These are phyloP conservation scores for Lodderomyces jiufengensis DNA, from an alignment of 1,139 yeast species.

Conservation along the genomic window DNA sequence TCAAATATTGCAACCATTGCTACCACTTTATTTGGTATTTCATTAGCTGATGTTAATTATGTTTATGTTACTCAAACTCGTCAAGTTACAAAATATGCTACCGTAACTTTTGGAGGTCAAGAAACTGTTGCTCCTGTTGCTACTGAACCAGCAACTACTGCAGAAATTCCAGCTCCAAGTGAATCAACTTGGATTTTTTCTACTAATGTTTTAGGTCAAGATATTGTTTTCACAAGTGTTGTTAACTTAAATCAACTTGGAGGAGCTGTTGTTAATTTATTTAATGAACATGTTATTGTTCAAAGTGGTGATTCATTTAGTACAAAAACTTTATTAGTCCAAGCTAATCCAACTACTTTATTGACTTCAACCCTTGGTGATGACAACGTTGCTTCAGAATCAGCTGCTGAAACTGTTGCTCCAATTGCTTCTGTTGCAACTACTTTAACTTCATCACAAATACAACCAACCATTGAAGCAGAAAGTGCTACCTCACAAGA, in stretches of 20 bases:
- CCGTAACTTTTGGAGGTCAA: constrained; percentile 7
- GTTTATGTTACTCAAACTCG: constrained; percentile 26
- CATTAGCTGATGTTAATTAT: constrained; percentile 20
- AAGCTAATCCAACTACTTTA: constrained; percentile 10
- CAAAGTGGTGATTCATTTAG: constrained; percentile 9
- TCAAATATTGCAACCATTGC: constrained; percentile 9
- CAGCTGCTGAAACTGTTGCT: constrained; percentile 14
- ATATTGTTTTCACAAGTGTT: constrained; percentile 11
- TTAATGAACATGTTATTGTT: constrained; percentile 8
- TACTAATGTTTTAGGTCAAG: constrained; percentile 11
- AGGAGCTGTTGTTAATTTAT: constrained; percentile 5
- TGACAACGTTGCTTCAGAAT: constrained; percentile 5
- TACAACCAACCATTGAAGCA: constrained; percentile 1
- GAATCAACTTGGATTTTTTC: constrained; percentile 13
- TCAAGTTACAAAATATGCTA: constrained; percentile 20
- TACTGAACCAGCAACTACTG: constrained; percentile 5
- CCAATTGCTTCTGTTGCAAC: constrained; percentile 4
- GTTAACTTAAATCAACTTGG: not conserved
- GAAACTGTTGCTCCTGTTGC: constrained; percentile 7
- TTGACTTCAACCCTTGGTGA: constrained; percentile 8
- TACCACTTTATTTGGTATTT: constrained; percentile 12
- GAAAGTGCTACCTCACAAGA: constrained; percentile 1
- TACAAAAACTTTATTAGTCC: constrained; percentile 9
- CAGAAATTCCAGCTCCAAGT: constrained; percentile 6
- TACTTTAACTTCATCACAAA: not conserved